These are phyloP conservation scores for Solioccasus polychromus DNA, from an alignment of 768 basidiomycete genomes.

Conservation along the genomic window DNA sequence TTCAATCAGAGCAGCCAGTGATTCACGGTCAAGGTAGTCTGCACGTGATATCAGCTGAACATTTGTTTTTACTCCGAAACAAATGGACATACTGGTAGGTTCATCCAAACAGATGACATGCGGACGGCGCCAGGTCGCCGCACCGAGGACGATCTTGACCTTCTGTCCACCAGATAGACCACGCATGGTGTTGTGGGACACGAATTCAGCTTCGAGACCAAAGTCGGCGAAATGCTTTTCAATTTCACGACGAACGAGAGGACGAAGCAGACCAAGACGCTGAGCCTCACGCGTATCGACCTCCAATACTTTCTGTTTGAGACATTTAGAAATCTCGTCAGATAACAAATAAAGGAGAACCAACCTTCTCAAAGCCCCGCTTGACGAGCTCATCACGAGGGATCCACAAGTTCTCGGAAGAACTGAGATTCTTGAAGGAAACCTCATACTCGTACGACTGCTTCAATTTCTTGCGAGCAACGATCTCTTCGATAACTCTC, in stretches of 20 bases:
- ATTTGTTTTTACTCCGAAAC: not conserved
- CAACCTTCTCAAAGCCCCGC: slow-evolving; percentile 94
- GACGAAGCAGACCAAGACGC: slow-evolving; percentile 89
- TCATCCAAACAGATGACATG: slow-evolving; percentile 97
- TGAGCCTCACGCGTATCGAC: slow-evolving; percentile 97
- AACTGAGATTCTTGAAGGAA: slow-evolving; percentile 90
- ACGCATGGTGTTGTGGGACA: slow-evolving; percentile 98
- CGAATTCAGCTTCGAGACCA: slow-evolving; percentile 98
- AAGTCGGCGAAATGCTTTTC: slow-evolving; percentile 99
- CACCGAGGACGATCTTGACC: slow-evolving; percentile 98
- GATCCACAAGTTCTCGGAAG: slow-evolving; percentile 98
- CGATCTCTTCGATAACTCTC: slow-evolving; percentile 90
- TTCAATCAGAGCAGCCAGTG: slow-evolving; percentile 96
- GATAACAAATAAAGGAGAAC: slow-evolving; percentile 10
- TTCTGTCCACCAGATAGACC: slow-evolving; percentile 99
- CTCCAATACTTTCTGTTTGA: slow-evolving; percentile 83
- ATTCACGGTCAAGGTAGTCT: slow-evolving; percentile 99
- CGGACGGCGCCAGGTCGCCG: slow-evolving; percentile 98
- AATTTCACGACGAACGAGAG: slow-evolving; percentile 97
- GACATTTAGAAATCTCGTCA: not conserved
- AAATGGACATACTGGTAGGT: slow-evolving; percentile 70
- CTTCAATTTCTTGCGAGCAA: slow-evolving; percentile 94
- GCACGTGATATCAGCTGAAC: slow-evolving; percentile 7
- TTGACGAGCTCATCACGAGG: slow-evolving; percentile 96
- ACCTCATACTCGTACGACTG: slow-evolving; percentile 99